Percentiles rank a stretch among this genome's conserved stretches.
Conservation (phyloP, 768 basidiomycete species). For the Boletus pseudopeckii region DNA sequence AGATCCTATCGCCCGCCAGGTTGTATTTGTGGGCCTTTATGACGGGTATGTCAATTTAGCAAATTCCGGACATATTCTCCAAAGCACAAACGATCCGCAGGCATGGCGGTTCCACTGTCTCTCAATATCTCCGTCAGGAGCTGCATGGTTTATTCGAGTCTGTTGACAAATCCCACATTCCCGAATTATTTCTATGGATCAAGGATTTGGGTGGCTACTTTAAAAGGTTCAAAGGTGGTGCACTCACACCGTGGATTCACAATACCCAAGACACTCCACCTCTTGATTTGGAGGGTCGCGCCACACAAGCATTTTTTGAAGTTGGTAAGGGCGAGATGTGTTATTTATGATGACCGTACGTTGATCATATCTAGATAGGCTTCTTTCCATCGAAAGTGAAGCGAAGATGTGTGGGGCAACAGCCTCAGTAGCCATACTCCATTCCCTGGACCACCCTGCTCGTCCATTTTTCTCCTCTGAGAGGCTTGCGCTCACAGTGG, state of each 20-base stretch:
- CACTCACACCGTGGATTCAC: slow-evolving; percentile 62
- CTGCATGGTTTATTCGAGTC: slow-evolving; percentile 83
- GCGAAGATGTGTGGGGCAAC: slow-evolving; percentile 84
- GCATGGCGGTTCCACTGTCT: slow-evolving; percentile 89
- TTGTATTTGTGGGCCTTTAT: slow-evolving; percentile 85
- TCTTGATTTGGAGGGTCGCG: slow-evolving; percentile 80
- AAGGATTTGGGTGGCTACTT: slow-evolving; percentile 88
- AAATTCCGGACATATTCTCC: background rate
- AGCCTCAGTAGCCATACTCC: slow-evolving; percentile 87
- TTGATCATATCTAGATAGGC: slow-evolving; percentile 51
- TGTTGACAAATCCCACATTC: slow-evolving; percentile 65
- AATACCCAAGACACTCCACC: slow-evolving; percentile 28
- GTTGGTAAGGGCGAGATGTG: slow-evolving; percentile 39
- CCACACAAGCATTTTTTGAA: slow-evolving; percentile 84
- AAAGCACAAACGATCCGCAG: slow-evolving; percentile 39
- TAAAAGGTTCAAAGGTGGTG: slow-evolving; percentile 82
- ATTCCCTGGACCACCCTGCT: slow-evolving; percentile 78
- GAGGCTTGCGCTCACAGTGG: slow-evolving; percentile 76
- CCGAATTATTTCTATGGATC: slow-evolving; percentile 73
- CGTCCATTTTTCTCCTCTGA: slow-evolving; percentile 82
- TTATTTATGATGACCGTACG: slow-evolving; percentile 1
- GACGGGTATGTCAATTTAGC: slow-evolving; percentile 62
- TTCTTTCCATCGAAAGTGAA: slow-evolving; percentile 62
- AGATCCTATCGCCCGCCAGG: slow-evolving; percentile 64
- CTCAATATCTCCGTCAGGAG: slow-evolving; percentile 81